A percentile compares a stretch with the other conserved stretches of the same genome.
Evolutionary conservation across 129 eudicot species (phyloP).

Genomic region (Chrysanthemum lavandulifolium): DNA sequence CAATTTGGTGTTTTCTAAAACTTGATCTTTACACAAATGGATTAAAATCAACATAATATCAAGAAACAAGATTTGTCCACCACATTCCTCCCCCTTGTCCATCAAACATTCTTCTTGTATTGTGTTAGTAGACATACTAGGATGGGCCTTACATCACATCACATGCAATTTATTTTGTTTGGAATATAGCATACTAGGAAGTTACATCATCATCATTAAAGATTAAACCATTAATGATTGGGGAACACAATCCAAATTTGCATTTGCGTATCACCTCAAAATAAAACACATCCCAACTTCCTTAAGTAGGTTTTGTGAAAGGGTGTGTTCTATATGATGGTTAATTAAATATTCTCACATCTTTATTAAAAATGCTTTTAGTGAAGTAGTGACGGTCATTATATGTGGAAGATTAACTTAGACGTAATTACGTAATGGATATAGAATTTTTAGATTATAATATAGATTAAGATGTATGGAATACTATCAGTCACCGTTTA

Average conservation of each 20-base stretch:
- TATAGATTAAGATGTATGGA: no score
- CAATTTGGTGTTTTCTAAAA: no score
- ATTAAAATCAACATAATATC: not conserved
- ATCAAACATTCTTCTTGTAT: constrained; percentile 33
- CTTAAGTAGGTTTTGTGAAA: no score
- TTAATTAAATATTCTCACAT: no score
- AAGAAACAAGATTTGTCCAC: constrained; percentile 26
- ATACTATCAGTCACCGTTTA: no score
- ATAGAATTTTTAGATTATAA: no score
- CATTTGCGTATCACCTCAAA: not conserved
- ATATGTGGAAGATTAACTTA: no score
- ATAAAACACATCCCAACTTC: not conserved
- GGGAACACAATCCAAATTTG: constrained; percentile 12
- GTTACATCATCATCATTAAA: not conserved
- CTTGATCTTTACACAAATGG: no score
- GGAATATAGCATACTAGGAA: constrained; percentile 15
- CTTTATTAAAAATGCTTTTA: no score
- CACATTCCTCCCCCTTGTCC: constrained; percentile 36
- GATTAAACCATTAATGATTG: not conserved
- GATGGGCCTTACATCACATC: constrained; percentile 21
- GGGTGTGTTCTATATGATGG: no score
- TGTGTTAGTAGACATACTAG: constrained; percentile 18
- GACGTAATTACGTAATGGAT: no score
- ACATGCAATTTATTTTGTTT: constrained; percentile 15
- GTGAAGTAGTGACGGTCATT: no score